Conservation (phyloP, 495 filamentous ascomycete genomes). For the Penicillium manginii region DNA sequence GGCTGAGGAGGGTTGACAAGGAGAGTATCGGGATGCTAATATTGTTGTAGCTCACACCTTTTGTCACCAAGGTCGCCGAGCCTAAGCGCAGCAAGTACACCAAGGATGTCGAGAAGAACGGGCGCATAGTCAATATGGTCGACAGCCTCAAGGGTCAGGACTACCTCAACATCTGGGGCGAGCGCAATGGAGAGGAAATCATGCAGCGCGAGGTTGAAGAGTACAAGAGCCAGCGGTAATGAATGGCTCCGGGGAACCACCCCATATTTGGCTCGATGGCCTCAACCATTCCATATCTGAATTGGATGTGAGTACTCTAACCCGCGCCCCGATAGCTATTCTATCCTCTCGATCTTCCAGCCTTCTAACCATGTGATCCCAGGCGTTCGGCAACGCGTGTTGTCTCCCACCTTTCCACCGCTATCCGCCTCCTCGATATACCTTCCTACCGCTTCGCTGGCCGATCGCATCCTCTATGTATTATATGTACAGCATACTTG, state of each 20-base stretch:
- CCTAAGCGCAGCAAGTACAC: conserved; percentile 43
- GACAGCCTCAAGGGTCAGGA: conserved; percentile 41
- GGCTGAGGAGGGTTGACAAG: background rate
- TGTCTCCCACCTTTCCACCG: conserved; percentile 1
- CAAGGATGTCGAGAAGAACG: conserved; percentile 35
- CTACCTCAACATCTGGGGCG: conserved; percentile 46
- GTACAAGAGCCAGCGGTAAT: conserved; percentile 12
- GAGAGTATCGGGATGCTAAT: conserved; percentile 19
- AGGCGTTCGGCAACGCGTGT: background rate
- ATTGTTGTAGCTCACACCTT: conserved; percentile 74
- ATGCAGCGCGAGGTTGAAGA: conserved; percentile 32
- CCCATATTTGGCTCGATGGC: background rate
- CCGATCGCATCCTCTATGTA: conserved; percentile 27
- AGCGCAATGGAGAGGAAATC: conserved; percentile 39
- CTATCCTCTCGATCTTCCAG: background rate
- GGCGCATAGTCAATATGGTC: conserved; percentile 28
- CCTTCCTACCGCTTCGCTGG: conserved; percentile 27
- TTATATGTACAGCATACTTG: conserved; percentile 33
- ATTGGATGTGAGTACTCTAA: conserved; percentile 5
- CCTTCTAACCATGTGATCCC: background rate
- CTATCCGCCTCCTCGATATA: conserved; percentile 10
- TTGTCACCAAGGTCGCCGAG: conserved; percentile 69
- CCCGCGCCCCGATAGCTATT: background rate
- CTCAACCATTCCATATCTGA: background rate
- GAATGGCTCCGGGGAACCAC: background rate